phyloP scores from a whole-genome alignment of 108 stramenopile species.

The Cyclotella sp. region DNA sequence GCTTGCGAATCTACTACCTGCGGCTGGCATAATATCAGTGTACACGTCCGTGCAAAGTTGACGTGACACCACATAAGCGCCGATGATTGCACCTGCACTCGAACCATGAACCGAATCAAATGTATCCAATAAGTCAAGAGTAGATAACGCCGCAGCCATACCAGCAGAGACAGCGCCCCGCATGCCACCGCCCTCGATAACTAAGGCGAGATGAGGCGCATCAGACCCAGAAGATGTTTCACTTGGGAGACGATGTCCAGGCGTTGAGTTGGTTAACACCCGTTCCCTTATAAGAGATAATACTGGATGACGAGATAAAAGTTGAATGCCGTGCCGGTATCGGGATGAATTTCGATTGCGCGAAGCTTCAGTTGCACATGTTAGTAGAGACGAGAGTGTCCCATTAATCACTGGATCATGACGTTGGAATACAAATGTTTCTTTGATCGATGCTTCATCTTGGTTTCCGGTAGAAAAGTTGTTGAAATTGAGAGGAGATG shows the following conservation, averaged over 20 bases:
- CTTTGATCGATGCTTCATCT: background rate
- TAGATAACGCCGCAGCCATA: slow-evolving; percentile 57
- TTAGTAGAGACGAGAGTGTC: slow-evolving; percentile 39
- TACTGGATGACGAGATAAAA: slow-evolving; percentile 45
- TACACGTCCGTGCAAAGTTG: slow-evolving; percentile 60
- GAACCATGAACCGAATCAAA: slow-evolving; percentile 61
- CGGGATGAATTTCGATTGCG: slow-evolving; percentile 19
- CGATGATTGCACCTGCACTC: slow-evolving; percentile 54
- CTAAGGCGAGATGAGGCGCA: slow-evolving; percentile 49
- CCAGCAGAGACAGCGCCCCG: slow-evolving; percentile 62
- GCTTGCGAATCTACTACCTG: slow-evolving; percentile 47
- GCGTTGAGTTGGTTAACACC: slow-evolving; percentile 49
- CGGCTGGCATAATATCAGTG: slow-evolving; percentile 54
- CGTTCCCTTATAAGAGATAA: slow-evolving; percentile 45
- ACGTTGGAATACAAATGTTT: slow-evolving; percentile 29
- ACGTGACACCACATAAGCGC: slow-evolving; percentile 57
- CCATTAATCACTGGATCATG: slow-evolving; percentile 54
- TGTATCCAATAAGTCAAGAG: slow-evolving; percentile 50
- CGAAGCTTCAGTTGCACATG: background rate
- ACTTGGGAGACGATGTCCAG: slow-evolving; percentile 33
- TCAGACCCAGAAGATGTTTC: slow-evolving; percentile 1
- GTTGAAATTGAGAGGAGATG: background rate
- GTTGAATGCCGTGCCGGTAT: slow-evolving; percentile 41
- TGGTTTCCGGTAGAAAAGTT: background rate
- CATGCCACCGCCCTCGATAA: slow-evolving; percentile 64